Conservation (phyloP, 441 rosid species). For the Brassica balearica region DNA sequence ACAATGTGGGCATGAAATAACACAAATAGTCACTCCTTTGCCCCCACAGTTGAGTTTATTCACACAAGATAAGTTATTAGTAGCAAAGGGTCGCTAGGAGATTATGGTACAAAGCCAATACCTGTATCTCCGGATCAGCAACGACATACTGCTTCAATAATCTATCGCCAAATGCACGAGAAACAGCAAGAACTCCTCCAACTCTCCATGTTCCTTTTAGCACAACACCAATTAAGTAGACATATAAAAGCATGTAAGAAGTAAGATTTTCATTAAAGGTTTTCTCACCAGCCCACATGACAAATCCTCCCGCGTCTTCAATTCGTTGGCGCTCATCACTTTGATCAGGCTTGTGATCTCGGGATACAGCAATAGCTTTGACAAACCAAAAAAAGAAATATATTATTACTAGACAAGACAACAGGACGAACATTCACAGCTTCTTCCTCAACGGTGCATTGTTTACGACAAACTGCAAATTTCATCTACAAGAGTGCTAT, state of each 20-base stretch:
- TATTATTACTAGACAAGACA: slow-evolving; percentile 13
- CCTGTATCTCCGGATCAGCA: slow-evolving; percentile 99
- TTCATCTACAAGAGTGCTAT: not conserved
- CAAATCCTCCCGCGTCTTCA: slow-evolving; percentile 98
- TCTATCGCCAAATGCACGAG: slow-evolving; percentile 99
- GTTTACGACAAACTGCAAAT: too few relatives aligned
- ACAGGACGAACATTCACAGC: not conserved
- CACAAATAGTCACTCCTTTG: not conserved
- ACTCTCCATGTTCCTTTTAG: slow-evolving; percentile 96
- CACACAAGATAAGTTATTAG: not conserved
- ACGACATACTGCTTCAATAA: slow-evolving; percentile 97
- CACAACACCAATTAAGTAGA: slow-evolving; percentile 21
- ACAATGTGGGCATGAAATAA: not conserved
- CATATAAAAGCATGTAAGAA: slow-evolving; percentile 17
- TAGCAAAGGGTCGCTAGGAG: not conserved
- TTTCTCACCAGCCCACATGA: slow-evolving; percentile 96
- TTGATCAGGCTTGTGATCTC: slow-evolving; percentile 99
- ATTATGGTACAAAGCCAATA: slow-evolving; percentile 34
- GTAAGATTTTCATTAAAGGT: slow-evolving; percentile 8
- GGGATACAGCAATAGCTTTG: slow-evolving; percentile 95
- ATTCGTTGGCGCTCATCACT: slow-evolving; percentile 94
- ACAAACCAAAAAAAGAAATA: not conserved
- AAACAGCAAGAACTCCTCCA: slow-evolving; percentile 98
- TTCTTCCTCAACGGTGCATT: not conserved
- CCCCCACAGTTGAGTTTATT: not conserved